Conservation (phyloP, 2,329 filamentous ascomycete species). For the Neofusicoccum umdonicola region DNA sequence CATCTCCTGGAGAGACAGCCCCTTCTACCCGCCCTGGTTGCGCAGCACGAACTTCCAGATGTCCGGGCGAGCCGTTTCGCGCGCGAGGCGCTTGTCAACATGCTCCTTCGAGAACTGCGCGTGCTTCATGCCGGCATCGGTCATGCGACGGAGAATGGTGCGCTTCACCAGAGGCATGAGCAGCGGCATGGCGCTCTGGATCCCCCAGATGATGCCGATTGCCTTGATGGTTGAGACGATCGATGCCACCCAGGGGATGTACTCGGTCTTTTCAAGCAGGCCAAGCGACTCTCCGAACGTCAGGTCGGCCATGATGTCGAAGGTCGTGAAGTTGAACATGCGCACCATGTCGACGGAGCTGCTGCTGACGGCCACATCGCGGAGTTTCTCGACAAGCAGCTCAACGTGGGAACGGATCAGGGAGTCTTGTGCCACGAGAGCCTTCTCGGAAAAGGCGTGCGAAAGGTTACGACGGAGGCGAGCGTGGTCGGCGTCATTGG, state of each 20-base stretch:
- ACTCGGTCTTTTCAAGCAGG: constrained; percentile 29
- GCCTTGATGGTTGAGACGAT: constrained; percentile 27
- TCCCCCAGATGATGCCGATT: not conserved
- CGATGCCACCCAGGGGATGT: constrained; percentile 31
- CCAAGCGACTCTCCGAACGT: constrained; percentile 27
- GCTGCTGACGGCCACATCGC: constrained; percentile 2
- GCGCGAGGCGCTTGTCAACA: constrained; percentile 27
- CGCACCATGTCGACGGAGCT: constrained; percentile 34
- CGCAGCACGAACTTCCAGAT: constrained; percentile 43
- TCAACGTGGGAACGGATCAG: constrained; percentile 41
- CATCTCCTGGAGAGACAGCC: constrained; percentile 33
- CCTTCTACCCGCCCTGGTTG: constrained; percentile 24
- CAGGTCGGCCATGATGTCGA: constrained; percentile 29
- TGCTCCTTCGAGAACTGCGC: not conserved
- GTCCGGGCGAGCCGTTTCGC: constrained; percentile 23
- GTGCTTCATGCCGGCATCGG: not conserved
- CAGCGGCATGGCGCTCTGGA: not conserved
- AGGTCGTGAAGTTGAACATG: constrained; percentile 28
- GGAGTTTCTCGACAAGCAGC: constrained; percentile 38
- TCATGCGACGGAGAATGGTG: not conserved
- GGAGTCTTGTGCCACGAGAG: constrained; percentile 38
- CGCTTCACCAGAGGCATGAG: not conserved
- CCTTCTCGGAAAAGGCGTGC: constrained; percentile 41
- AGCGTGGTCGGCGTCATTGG: constrained; percentile 42
- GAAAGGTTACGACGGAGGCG: constrained; percentile 39